Evolutionary conservation across 139 green algal species (phyloP).

Genomic region (Nannochloris sp.): DNA sequence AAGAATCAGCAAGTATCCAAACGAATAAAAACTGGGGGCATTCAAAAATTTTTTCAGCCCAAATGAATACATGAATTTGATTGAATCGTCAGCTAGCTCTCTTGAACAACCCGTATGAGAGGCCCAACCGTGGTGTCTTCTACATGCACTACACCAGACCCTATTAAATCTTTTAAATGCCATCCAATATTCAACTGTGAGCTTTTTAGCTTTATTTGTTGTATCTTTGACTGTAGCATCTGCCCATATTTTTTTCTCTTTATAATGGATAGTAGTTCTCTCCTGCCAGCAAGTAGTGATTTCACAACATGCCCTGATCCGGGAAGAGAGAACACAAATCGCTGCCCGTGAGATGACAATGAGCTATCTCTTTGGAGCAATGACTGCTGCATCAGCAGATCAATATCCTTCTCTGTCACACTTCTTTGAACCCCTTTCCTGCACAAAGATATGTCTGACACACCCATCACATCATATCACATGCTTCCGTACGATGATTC

Average conservation of each 20-base stretch:
- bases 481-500: neutral
- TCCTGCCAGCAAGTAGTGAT: constrained; percentile 18
- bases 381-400: no score
- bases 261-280: constrained; percentile 30
- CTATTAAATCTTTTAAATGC: constrained; percentile 38
- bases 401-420: no score
- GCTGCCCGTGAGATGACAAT: neutral
- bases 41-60: neutral
- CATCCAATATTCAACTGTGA: constrained; percentile 25
- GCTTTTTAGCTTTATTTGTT: constrained; percentile 26
- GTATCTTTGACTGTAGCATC: constrained; percentile 33
- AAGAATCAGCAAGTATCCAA: neutral
- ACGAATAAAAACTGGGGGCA: neutral
- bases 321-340: constrained; percentile 29
- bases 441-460: no score
- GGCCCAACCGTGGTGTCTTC: constrained; percentile 27
- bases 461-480: neutral
- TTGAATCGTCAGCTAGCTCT: no score
- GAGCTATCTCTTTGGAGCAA: no score
- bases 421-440: no score
- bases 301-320: constrained; percentile 22
- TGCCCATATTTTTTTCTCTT: constrained; percentile 24
- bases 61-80: no score
- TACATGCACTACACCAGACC: constrained; percentile 6
- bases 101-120: no score